Evolutionary conservation across 345 rosid species (phyloP), one percentile per base, ranked within the genome.

Genomic region (Salix purpurea): DNA sequence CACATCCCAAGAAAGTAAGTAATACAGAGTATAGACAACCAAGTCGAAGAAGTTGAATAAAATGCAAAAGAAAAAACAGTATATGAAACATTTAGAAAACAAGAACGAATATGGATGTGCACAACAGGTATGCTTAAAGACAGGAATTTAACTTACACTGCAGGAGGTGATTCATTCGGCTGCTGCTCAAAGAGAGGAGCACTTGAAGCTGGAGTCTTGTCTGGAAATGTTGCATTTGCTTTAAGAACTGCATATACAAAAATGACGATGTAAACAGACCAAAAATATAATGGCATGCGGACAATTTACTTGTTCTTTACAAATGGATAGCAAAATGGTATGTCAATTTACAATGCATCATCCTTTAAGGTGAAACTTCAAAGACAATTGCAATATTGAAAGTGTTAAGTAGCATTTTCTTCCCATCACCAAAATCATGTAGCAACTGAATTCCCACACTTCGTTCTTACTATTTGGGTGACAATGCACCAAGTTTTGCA

Each of bases 171-270:
- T 70, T 96, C 98, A n/a, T 84, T 80, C 78, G 92, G 71, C 79
- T 86, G 91, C 84, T 88, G 97, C 46, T 91, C 95, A 79, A 86
- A 82, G 37, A 89, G 70, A 67, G 91, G 92, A 79, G 92, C 72
- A 84, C 84, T 88, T 76, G 92, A 82, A 69, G 87, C 75, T 62
- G 90, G 89, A 36, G 88, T 48, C 89, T 93, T 96, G 71, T 96
- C 99, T 4, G 87, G 85, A 76, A 87, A 81, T 37, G 91, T 86
- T 69, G 93, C 85, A 89, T 81, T 88, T 74, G 91, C 86, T 85
- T 96, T 93, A 78, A 96, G 79, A 84, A 96, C 99, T 96, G 94
- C 85, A 90, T 28, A 14, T 26, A 40, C 40, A 78, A 37, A 24
- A 54, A 23, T 30, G 54, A 70, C 10, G 44, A 66, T 30, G 65